Evolutionary conservation across 169 alveolate genomes (phyloP), one percentile per base, ranked within the genome.

Genomic region (Plasmodium vinckei): DNA sequence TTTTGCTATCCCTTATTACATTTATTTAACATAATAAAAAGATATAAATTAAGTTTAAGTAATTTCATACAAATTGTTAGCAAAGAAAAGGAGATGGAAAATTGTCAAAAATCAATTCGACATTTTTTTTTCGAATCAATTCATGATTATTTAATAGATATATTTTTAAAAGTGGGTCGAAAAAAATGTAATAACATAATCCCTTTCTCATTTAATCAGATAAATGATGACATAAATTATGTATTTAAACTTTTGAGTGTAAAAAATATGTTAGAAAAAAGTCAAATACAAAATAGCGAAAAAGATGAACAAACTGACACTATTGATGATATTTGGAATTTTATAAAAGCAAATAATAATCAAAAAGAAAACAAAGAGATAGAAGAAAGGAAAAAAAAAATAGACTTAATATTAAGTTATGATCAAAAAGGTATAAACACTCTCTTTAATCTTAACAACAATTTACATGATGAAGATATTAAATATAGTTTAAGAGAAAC

Each of bases 401-500:
- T 77, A 15, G 67, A 63, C 12, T 57, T 77, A 6, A 44, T 77
- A 27, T 44, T 77, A 57, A 64, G 46, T 64, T 77, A 77, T 21
- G 88, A 77, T 19, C 88, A 77, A 47, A 65, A 69, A 49, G 33
- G 57, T 51, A 49, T 77, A 44, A 77, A 17, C 4, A 77, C 25
- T 0, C 15, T 77, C 3, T 77, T 77, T 64, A 77, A 77, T 57
- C 15, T 68, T 5, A 77, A 77, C 49, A 42, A 33, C 7, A 39
- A 17, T 42, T 10, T 77, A 44, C 39, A 64, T 10, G 88, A 77
- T 77, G 77, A 23, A 47, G 77, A 77, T n/a, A 77, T 77, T 7
- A 67, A 63, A 25, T 77, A 77, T 46, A 77, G 88, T 51, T 51
- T 77, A 47, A 67, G 73, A 9, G 88, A 77, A 49, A 77, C 70